A percentile compares a stretch with the other conserved stretches of the same genome.
phyloP scores from a whole-genome alignment of 352 stramenopile genomes.

The Phytopythium ostracodes region DNA sequence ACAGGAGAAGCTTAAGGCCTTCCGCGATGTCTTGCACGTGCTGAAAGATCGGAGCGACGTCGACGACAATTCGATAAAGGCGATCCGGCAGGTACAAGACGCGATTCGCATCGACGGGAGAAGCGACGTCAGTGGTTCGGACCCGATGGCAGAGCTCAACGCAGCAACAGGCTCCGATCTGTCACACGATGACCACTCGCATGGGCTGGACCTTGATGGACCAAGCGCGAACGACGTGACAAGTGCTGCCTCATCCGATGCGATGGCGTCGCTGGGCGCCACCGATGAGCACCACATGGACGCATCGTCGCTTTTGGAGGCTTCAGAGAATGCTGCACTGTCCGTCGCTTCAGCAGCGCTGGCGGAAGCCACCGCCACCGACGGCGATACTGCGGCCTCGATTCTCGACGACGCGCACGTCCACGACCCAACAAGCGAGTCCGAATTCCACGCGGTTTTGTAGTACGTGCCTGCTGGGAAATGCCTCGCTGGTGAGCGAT shows the following conservation, averaged over 20 bases:
- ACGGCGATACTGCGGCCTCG: slow-evolving; percentile 14
- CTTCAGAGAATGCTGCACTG: slow-evolving; percentile 27
- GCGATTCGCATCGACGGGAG: slow-evolving; percentile 49
- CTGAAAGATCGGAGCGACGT: slow-evolving; percentile 66
- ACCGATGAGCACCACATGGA: slow-evolving; percentile 33
- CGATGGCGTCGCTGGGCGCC: slow-evolving; percentile 23
- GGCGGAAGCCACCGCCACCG: slow-evolving; percentile 21
- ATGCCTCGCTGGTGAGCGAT: background rate
- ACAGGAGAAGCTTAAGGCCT: slow-evolving; percentile 78
- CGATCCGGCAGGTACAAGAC: slow-evolving; percentile 60
- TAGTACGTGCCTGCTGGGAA: slow-evolving; percentile 9
- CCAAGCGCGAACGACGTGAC: slow-evolving; percentile 2
- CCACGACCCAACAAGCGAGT: slow-evolving; percentile 14
- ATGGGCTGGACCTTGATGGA: slow-evolving; percentile 19
- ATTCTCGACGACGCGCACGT: slow-evolving; percentile 22
- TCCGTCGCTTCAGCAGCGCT: slow-evolving; percentile 33
- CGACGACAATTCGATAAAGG: slow-evolving; percentile 49
- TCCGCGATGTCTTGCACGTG: slow-evolving; percentile 72
- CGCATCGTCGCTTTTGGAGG: slow-evolving; percentile 25
- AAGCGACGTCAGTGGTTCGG: slow-evolving; percentile 19
- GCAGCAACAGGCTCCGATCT: background rate
- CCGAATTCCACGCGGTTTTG: slow-evolving; percentile 34
- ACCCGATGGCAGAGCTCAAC: slow-evolving; percentile 7
- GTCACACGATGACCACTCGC: slow-evolving; percentile 12
- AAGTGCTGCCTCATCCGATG: slow-evolving; percentile 10